Evolutionary conservation across 2,329 filamentous ascomycete genomes (phyloP), one percentile per base, ranked within the genome.

Genomic region (Fusarium austroafricanum): DNA sequence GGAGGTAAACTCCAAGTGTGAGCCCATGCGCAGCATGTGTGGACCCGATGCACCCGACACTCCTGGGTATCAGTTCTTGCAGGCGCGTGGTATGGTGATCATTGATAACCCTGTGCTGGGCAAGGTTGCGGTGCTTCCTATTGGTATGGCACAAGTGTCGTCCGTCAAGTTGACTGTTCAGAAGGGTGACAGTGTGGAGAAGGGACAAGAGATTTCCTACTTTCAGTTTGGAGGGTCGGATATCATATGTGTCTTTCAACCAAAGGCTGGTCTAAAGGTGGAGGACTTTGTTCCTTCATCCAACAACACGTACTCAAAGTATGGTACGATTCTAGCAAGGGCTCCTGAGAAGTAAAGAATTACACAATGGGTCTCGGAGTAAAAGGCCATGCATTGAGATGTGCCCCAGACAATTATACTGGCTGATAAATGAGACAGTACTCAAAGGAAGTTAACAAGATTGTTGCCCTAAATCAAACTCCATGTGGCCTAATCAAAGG

Each of bases 201-300:
- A 61, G 8, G 55, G 57, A n/a, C 23, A 61, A 1, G 57, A 61
- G 14, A 52, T 61, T 3, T 61, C 38, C 1, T 60, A 61, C 31
- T 61, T 61, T 3, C 55, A 61, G n/a, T 61, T 61, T 17, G 55
- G 57, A 60, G 57, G 57, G 2, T 61, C 57, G 2, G 55, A 60
- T 29, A 37, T 60, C 2, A 61, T 61, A 7, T 61, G 57, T 3
- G 57, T 60, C 4, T 61, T 61, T 44, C 57, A 61, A 11, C 38
- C 43, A 1, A 31, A 52, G 14, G 55, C 55, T 2, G 57, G 31
- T 2, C 6, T 61, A 2, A 18, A 5, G 15, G 57, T 60, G 3
- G 44, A 61, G 8, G 23, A 60, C 2, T 61, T 61, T 2, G 55
- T 61, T 8, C 15, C 55, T 21, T 61, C 57, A 1, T 18, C 57